Base-by-base conservation (phyloP, 1,139 yeast genomes). In the Suzukiozyma palmioleophila region DNA sequence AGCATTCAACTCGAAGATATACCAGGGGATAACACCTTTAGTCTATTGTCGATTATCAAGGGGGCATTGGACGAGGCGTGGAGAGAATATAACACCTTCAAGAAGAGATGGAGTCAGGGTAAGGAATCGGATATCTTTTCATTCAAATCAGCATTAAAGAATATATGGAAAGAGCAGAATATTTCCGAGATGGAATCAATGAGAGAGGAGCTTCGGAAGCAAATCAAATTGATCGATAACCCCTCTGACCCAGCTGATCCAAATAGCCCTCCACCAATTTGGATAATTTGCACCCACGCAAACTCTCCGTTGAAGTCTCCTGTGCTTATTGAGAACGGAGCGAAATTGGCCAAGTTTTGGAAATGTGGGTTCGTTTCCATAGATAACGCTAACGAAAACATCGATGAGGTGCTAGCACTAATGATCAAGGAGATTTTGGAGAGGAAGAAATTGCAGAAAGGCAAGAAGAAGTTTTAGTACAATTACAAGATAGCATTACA, bases 41-140 rank as follows among this genome's bases (percentile, higher is more conserved):
- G 67, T 6, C 52, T 78, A 8, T 54, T 81, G 15, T 65, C 69
- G 28, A 63, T 66, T 6, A 75, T 79, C 43, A 70, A 75, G 50
- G 68, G 64, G 5, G 76, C 85, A 0, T 67, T 84, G 29, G 69
- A 72, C 18, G 89, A 83, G 44, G 90, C 90, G 2, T 84, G 94
- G 94, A 68, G 65, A 33, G 88, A 83, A 52, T 84, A 73, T 51
- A 60, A 73, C 40, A 63, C 68, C 6, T 84, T 77, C 53, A 72
- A 73, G 43, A 60, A 57, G 22, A 66, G 68, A 29, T 79, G 87
- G 82, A 73, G 76, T 39, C 62, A 64, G 37, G 86, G 87, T 2
- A 67, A 76, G 48, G 94, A 84, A 54, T 73, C 75, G 31, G 92
- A 84, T 53, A 67, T 78, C 0, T 81, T 79, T 50, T 79, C 85